Evolutionary conservation across 371 early-diverging fungal genomes (phyloP).

Genomic region (Mucor irregularis): DNA sequence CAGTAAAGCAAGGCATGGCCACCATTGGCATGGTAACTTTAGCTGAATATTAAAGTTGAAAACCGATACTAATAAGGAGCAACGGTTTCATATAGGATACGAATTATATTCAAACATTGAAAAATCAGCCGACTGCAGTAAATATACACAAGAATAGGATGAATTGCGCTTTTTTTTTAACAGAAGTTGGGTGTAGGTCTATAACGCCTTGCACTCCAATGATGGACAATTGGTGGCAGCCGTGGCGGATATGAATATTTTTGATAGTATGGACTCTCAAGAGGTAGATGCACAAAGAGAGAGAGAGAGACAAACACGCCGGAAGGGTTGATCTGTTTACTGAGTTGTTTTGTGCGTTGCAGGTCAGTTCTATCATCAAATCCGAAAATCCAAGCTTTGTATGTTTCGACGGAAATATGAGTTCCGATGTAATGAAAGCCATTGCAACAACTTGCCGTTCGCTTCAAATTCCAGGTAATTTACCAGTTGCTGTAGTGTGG

Average conservation of each 20-base stretch:
- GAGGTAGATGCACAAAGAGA: too few species aligned
- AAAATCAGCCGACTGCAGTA: constrained; percentile 39
- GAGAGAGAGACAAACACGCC: too few species aligned
- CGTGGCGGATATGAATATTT: constrained; percentile 89
- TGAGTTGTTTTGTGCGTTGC: too few species aligned
- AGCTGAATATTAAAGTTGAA: background rate
- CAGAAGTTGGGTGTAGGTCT: constrained; percentile 45
- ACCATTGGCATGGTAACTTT: constrained; percentile 56
- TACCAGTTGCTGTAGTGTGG: background rate
- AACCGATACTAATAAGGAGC: background rate
- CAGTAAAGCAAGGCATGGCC: constrained; percentile 54
- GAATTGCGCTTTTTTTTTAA: too few species aligned
- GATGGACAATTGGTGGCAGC: constrained; percentile 77
- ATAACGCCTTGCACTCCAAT: constrained; percentile 74
- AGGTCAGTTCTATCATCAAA: constrained; percentile 38
- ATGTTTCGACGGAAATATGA: constrained; percentile 77
- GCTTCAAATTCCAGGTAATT: constrained; percentile 38
- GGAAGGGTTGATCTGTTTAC: too few species aligned
- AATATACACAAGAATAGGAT: too few species aligned
- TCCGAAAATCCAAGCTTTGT: constrained; percentile 48
- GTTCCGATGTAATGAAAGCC: constrained; percentile 36
- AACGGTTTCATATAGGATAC: constrained; percentile 37
- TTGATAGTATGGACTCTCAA: constrained; percentile 42
- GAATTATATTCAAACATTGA: constrained; percentile 26
- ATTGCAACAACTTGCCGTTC: constrained; percentile 38